Evolutionary conservation across 495 filamentous ascomycete genomes (phyloP).

Genomic region (Penicillium maclennaniae): DNA sequence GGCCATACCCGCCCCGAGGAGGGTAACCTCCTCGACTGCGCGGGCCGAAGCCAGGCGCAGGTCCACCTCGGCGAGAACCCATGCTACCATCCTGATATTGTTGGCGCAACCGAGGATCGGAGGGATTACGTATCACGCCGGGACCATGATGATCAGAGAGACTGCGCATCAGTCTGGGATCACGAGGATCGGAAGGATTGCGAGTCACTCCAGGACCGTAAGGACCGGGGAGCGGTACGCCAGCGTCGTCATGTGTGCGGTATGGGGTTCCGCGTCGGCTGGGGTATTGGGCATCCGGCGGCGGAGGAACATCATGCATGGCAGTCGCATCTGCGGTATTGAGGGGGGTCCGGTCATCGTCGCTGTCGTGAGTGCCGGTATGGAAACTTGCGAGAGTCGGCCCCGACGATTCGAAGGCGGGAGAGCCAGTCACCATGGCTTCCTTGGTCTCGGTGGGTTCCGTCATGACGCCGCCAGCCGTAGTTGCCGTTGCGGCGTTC

Average conservation of each 20-base stretch:
- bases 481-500: slow-evolving; percentile 44
- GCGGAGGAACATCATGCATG: slow-evolving; percentile 26
- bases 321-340: slow-evolving; percentile 54
- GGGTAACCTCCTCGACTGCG: slow-evolving; percentile 28
- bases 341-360: slow-evolving; percentile 80
- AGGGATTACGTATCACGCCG: slow-evolving; percentile 31
- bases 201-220: slow-evolving; percentile 39
- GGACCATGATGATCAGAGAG: too few species aligned
- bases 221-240: slow-evolving; percentile 45
- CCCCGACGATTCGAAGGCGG: slow-evolving; percentile 55
- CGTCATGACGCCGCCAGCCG: slow-evolving; percentile 27
- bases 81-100: slow-evolving; percentile 61
- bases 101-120: slow-evolving; percentile 51
- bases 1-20: slow-evolving; percentile 57
- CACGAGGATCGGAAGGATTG: slow-evolving; percentile 44
- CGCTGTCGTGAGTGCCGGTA: slow-evolving; percentile 55
- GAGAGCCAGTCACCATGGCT: slow-evolving; percentile 47
- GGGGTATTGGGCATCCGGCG: slow-evolving; percentile 20
- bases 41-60: slow-evolving; percentile 39
- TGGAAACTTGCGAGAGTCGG: slow-evolving; percentile 80
- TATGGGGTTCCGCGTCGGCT: slow-evolving; percentile 27
- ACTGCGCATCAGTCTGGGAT: slow-evolving; percentile 38
- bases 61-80: slow-evolving; percentile 49
- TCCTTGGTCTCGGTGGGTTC: slow-evolving; percentile 45
- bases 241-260: slow-evolving; percentile 63